Conservation (phyloP, 805 yeast species). For the Kuraishia piskuri region DNA sequence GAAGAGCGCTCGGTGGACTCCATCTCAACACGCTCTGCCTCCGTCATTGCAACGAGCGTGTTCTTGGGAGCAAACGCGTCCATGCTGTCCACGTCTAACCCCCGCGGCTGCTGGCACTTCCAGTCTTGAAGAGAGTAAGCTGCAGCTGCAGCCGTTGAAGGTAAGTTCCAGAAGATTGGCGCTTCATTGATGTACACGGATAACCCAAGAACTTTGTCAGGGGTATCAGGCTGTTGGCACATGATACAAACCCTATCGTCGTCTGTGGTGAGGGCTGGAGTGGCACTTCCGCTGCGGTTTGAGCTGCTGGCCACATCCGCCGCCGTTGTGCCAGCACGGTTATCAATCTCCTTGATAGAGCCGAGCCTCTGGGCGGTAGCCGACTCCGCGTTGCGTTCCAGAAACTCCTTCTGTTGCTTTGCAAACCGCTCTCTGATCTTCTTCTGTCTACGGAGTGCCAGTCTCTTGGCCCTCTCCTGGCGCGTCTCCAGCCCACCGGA, state of each 20-base stretch:
- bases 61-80: neutral
- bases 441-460: conserved; percentile 56
- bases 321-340: no score
- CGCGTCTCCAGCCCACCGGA: conserved; percentile 37
- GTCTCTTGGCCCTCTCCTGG: conserved; percentile 41
- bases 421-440: conserved; percentile 56
- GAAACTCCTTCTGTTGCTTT: conserved; percentile 38
- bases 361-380: conserved; percentile 9
- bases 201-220: conserved; percentile 45
- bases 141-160: conserved; percentile 13
- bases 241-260: conserved; percentile 39
- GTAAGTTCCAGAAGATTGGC: conserved; percentile 41
- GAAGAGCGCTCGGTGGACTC: neutral
- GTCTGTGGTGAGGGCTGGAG: conserved; percentile 12
- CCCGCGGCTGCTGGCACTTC: neutral
- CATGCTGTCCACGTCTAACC: neutral
- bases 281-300: neutral
- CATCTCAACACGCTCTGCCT: neutral
- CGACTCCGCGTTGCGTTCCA: conserved; percentile 26
- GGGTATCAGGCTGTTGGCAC: conserved; percentile 46
- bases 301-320: neutral
- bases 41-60: neutral
- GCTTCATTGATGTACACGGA: conserved; percentile 41
- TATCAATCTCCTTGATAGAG: conserved; percentile 12
- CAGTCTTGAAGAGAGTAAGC: conserved; percentile 4